Base-by-base conservation (phyloP, 495 filamentous ascomycete genomes). In the Hypomontagnella monticulosa region DNA sequence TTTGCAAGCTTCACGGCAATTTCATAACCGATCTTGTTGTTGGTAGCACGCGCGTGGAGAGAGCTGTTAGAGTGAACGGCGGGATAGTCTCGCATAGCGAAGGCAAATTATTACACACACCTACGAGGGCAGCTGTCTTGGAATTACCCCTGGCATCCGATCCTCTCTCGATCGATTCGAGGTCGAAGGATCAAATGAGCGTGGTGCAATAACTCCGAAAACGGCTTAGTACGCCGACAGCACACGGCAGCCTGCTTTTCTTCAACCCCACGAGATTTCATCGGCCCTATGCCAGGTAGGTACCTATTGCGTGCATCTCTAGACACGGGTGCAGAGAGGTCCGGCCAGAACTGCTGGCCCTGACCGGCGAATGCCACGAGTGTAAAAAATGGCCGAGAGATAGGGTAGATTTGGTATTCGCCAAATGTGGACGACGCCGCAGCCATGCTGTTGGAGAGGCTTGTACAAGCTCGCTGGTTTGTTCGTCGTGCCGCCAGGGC, bases 111-210 rank as follows among this genome's bases (percentile, higher is more conserved):
- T 27, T 27, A 27, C 23, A 27, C 23, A 27, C 23, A 50, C 47
- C 32, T 50, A 50, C n/a, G 30, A 20, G 23, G 47, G 47, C 47
- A 50, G 30, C 47, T 50, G 47, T 30, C 15, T 19, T 33, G 32
- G 33, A 9, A 37, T 18, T 4, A 0, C 23, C 27, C 18, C 16
- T 49, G 18, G 58, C 27, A 33, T 42, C 6, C 19, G 33, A 48
- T 63, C 51, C 50, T 49, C 37, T 50, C 48, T 57, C 42, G 54
- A 54, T 63, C 49, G 59, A 40, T 53, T 38, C 48, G 41, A 53
- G 55, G 32, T 19, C 53, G 58, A 63, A 68, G 65, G 65, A 68
- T 63, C 49, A 58, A 62, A 49, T 58, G 43, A 37, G 16, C 41
- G 38, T 18, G 30, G 12, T 57, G 23, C 12, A 33, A 32, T 38